phyloP scores from a whole-genome alignment of 371 early-diverging fungal genomes.

The Smittium mucronatum region DNA sequence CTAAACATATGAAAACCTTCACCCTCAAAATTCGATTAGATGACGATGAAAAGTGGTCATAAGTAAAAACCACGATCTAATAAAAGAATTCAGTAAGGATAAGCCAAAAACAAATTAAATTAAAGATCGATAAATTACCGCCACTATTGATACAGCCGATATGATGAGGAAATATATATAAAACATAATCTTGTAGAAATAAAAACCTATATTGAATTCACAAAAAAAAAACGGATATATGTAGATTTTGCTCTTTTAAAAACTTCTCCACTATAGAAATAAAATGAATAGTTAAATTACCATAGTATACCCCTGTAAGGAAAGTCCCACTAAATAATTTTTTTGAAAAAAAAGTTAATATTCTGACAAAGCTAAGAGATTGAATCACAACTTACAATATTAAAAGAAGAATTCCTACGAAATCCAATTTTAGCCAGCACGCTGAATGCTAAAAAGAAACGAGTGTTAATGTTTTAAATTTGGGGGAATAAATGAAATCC shows the following conservation, averaged over 20 bases:
- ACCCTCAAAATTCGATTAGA: slow-evolving; percentile 66
- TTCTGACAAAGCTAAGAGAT: too few species aligned
- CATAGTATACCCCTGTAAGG: slow-evolving; percentile 1
- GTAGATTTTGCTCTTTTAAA: too few species aligned
- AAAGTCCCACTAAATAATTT: slow-evolving; percentile 5
- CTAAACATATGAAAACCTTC: slow-evolving; percentile 60
- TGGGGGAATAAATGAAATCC: neutral
- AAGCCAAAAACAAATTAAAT: neutral
- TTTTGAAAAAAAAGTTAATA: too few species aligned
- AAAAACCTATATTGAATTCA: neutral
- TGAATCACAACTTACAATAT: slow-evolving; percentile 2
- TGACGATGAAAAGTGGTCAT: slow-evolving; percentile 52
- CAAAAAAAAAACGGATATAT: neutral
- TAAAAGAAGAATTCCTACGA: neutral
- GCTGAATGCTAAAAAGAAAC: neutral
- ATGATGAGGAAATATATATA: neutral
- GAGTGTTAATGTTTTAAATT: neutral
- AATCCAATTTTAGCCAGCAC: slow-evolving; percentile 8
- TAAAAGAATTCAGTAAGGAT: neutral
- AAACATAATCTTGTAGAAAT: neutral
- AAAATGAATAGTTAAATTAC: too few species aligned
- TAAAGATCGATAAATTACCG: neutral
- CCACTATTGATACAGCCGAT: neutral
- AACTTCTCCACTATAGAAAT: too few species aligned
- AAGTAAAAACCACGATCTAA: neutral